phyloP scores from a whole-genome alignment of 192 early-diverging fungal species.

The Funneliformis mosseae region DNA sequence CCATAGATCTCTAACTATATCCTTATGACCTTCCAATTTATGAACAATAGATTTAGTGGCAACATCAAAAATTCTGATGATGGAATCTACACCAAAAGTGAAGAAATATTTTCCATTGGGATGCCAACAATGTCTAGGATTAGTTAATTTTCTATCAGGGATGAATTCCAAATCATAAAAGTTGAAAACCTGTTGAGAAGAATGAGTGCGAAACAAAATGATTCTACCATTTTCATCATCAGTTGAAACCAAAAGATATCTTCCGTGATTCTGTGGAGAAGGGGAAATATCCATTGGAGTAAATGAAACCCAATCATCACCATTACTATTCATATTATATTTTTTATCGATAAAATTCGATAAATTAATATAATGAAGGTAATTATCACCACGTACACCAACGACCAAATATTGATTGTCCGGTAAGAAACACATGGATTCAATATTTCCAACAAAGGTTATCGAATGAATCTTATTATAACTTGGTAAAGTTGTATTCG shows the following conservation, averaged over 20 bases:
- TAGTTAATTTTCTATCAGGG: conserved; percentile 60
- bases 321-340: conserved; percentile 77
- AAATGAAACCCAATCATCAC: conserved; percentile 84
- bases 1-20: conserved; percentile 53
- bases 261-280: conserved; percentile 55
- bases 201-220: conserved; percentile 58
- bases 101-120: conserved; percentile 62
- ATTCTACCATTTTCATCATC: conserved; percentile 68
- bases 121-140: conserved; percentile 68
- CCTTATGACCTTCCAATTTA: conserved; percentile 58
- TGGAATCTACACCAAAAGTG: conserved; percentile 63
- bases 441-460: conserved; percentile 62
- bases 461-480: conserved; percentile 39
- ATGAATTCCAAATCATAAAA: conserved; percentile 52
- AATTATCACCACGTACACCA: conserved; percentile 71
- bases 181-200: conserved; percentile 56
- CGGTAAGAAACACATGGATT: conserved; percentile 65
- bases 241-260: conserved; percentile 65
- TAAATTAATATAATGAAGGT: conserved; percentile 66
- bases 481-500: background rate
- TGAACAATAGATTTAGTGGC: conserved; percentile 48
- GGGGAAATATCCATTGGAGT: conserved; percentile 68
- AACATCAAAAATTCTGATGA: conserved; percentile 57
- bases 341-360: conserved; percentile 22
- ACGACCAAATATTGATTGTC: conserved; percentile 49